Evolutionary conservation across 179 eudicot genomes (phyloP).

Genomic region (Spergularia azorica): DNA sequence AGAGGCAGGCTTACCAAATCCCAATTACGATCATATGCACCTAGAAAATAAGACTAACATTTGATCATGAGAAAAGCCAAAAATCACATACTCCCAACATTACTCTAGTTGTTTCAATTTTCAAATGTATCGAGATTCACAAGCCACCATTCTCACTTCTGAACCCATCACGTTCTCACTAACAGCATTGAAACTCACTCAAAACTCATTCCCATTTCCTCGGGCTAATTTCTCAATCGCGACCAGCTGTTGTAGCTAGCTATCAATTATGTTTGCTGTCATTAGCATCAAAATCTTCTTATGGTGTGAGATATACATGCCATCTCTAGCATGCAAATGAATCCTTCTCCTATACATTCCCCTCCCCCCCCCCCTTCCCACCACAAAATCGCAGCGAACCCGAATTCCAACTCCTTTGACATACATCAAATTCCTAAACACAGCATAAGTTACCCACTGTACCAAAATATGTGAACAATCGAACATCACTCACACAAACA

Average conservation of each 20-base stretch:
- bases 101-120: not conserved
- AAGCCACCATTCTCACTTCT: not conserved
- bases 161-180: not conserved
- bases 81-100: too few relatives aligned
- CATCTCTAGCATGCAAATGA: constrained; percentile 5
- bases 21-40: too few relatives aligned
- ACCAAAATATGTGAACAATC: not conserved
- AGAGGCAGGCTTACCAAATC: too few relatives aligned
- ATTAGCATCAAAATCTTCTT: constrained; percentile 8
- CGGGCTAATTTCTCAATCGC: not conserved
- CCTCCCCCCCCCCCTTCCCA: too few relatives aligned
- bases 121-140: not conserved
- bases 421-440: not conserved
- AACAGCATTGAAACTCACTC: not conserved
- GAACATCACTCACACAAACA: constrained; percentile 1
- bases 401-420: not conserved
- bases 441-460: not conserved
- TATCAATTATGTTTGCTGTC: not conserved
- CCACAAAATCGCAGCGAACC: not conserved
- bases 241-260: not conserved
- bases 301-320: not conserved
- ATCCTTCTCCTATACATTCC: not conserved
- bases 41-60: too few relatives aligned
- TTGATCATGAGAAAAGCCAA: too few relatives aligned
- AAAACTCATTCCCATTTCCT: not conserved